Base-by-base conservation (phyloP, 345 rosid genomes). In the Camelina sativa region DNA sequence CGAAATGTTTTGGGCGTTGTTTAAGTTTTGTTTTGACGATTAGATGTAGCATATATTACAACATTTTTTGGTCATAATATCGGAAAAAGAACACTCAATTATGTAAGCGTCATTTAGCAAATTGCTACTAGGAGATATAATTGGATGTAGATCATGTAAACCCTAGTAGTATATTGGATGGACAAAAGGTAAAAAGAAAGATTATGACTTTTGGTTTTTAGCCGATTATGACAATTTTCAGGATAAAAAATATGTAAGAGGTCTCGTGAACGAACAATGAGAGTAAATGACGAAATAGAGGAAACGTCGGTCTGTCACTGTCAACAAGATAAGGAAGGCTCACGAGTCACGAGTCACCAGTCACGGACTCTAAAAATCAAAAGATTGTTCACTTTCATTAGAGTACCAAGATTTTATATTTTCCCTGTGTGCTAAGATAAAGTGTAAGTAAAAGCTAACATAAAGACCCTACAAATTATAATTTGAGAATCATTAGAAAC, bases 311-410 rank as follows among this genome's bases (percentile, higher is more conserved):
- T 65, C 37, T 56, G 59, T 65, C 66, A 57, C 38, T 57, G 5
- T 44, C 58, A 57, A 57, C 41, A 37, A 60, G 67, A 25, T 58
- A 66, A 74, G 22, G 40, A 19, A 65, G 20, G 44, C 54, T 67
- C 78, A 75, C 78, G 67, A 71, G 51, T 62, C 66, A 67, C 46
- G 23, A 71, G 51, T 62, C 66, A 67, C 46, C n/a, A 71, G 51
- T 62, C 66, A 67, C 58, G 38, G 55, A 17, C 34, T 1, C 30
- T 22, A 0, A 4, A 35, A 7, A 56, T 10, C 11, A 5, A 16
- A 46, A 46, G 38, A 43, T n/a, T 62, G 8, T 22, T 41, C 51
- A 40, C 16, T 38, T 34, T 16, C n/a, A 4, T 32, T 44, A 6
- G 41, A 28, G 25, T 30, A 65, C 6, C 15, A 37, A 4, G n/a